A percentile compares a stretch with the other conserved stretches of the same genome.
Evolutionary conservation across 192 early-diverging fungal genomes (phyloP).

Genomic region (Backusella tuberculispora): DNA sequence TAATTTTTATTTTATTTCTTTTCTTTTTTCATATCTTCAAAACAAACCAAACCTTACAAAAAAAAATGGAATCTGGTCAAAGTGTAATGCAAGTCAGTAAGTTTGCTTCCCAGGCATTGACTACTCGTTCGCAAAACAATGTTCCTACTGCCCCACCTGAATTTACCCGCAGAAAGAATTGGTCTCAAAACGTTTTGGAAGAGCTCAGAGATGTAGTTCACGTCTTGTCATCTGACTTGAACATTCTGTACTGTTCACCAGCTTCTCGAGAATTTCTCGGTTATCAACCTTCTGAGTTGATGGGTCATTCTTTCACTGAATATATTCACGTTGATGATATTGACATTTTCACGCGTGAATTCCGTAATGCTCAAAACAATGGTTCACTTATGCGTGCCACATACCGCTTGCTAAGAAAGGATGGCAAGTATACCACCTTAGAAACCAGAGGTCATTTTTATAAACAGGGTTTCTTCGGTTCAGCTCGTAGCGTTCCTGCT

Average conservation of each 20-base stretch:
- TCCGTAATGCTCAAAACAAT: constrained; percentile 35
- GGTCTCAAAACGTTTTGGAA: constrained; percentile 49
- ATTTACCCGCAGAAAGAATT: constrained; percentile 52
- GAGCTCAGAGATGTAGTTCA: constrained; percentile 49
- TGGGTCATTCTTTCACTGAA: constrained; percentile 45
- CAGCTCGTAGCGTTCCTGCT: constrained; percentile 49
- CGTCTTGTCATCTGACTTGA: constrained; percentile 45
- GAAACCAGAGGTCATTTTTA: constrained; percentile 48
- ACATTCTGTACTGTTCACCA: constrained; percentile 48
- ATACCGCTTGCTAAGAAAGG: constrained; percentile 50
- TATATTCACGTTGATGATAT: constrained; percentile 52
- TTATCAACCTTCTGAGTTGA: constrained; percentile 47
- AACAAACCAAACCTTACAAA: constrained; percentile 13
- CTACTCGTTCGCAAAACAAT: background rate
- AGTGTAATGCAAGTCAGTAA: constrained; percentile 21
- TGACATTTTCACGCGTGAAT: constrained; percentile 48
- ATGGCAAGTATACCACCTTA: constrained; percentile 47
- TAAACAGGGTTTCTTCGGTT: constrained; percentile 43
- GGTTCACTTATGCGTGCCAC: constrained; percentile 40
- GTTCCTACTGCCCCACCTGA: constrained; percentile 22
- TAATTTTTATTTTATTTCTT: background rate
- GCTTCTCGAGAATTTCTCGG: constrained; percentile 48
- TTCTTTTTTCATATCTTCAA: background rate
- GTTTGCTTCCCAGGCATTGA: constrained; percentile 21
- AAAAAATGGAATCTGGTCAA: constrained; percentile 24